phyloP scores from a whole-genome alignment of 306 rosid genomes.

The Ceratonia siliqua region DNA sequence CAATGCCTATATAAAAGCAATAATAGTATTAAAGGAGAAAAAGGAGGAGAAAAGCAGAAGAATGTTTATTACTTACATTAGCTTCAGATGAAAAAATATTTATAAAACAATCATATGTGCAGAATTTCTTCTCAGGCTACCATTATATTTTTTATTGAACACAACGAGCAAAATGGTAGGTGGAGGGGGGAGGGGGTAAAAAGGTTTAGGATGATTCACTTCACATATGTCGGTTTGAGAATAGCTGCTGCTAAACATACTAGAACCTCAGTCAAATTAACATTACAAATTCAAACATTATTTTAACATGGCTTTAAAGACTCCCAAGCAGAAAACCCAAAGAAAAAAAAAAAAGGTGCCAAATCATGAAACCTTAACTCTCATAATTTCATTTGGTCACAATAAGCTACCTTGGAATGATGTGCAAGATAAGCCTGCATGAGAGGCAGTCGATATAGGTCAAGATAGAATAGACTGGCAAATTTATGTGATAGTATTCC shows the following conservation, averaged over 20 bases:
- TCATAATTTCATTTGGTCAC: neutral
- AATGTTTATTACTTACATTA: conserved; percentile 1
- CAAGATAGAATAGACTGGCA: neutral
- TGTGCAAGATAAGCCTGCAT: neutral
- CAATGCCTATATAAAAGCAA: neutral
- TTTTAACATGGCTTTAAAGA: conserved; percentile 12
- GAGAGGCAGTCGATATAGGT: neutral
- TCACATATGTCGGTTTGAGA: neutral
- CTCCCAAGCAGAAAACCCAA: neutral
- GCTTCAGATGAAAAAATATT: neutral
- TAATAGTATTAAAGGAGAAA: neutral
- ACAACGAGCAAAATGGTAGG: neutral
- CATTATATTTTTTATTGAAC: conserved; percentile 11
- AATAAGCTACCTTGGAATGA: neutral
- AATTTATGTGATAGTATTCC: neutral
- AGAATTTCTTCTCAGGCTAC: neutral
- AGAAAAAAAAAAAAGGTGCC: neutral
- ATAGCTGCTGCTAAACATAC: neutral
- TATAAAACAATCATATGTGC: neutral
- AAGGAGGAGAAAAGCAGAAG: neutral
- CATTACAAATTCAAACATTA: neutral
- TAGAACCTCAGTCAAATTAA: neutral
- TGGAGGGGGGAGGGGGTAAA: neutral
- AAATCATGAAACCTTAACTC: conserved; percentile 4
- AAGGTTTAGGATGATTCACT: neutral